Base-by-base conservation (phyloP, 768 basidiomycete species). In the Leccinum imitatum region DNA sequence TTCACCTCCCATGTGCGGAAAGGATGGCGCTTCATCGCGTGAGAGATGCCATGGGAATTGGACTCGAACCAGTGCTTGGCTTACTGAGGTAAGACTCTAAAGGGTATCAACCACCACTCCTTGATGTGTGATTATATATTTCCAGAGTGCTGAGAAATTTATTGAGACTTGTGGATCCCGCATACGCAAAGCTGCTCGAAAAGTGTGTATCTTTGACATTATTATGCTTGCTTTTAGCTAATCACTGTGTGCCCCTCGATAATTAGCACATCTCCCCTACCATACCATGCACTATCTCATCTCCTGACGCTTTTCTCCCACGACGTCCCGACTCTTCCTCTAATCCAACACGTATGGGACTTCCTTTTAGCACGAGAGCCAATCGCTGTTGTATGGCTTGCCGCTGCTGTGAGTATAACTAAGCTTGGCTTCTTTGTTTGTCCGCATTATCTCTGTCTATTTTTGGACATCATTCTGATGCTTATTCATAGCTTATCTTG, bases 311-410 rank as follows among this genome's bases (percentile, higher is more conserved):
- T 96, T 31, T 94, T 98, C 76, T 87, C 95, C 11, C 95, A 98
- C 71, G 94, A 97, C 65, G 82, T 94, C 58, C 92, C 95, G 8
- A 91, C 90, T 2, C 81, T 96, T n/a, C 83, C 89, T 5, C 85
- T 95, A 41, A 90, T 94, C 27, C 94, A 96, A 70, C 89, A 94
- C 63, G 84, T 94, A 51, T 98, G 96, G 73, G 95, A 98, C 74
- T 98, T 87, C 69, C 75, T 97, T 10, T 76, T 98, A 13, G 84
- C 86, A 63, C 82, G 94, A 37, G 92, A 92, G 25, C 95, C 95
- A 10, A 83, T 94, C 30, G 79, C 81, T 1, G 80, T 86, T 3
- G 88, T 96, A 0, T 98, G 96, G 77, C 83, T 97, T 10, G 87
- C 86, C 15, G 84, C 88, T 35, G 88, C 90, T 44, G 93, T 96